phyloP scores from a whole-genome alignment of 1,139 yeast species.

The Candida sojae region DNA sequence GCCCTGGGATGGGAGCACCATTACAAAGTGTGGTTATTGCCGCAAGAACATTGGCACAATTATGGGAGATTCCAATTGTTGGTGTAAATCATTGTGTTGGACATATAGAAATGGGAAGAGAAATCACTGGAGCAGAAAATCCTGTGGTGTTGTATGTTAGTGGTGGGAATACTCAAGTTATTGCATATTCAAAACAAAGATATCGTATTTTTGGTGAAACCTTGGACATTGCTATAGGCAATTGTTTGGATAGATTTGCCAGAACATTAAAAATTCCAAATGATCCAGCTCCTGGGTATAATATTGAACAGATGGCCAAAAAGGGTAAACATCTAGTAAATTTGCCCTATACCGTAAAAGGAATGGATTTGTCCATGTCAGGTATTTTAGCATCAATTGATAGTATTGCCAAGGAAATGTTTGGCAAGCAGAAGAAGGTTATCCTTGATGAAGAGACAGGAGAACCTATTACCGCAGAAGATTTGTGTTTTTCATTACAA shows the following conservation, averaged over 20 bases:
- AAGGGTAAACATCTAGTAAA: constrained; percentile 68
- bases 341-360: constrained; percentile 94
- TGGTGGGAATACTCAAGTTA: constrained; percentile 98
- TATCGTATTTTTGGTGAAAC: constrained; percentile 98
- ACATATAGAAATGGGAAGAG: constrained; percentile 98
- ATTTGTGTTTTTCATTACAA: constrained; percentile 88
- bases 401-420: constrained; percentile 70
- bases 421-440: constrained; percentile 52
- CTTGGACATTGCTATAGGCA: constrained; percentile 94
- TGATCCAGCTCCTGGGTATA: constrained; percentile 96
- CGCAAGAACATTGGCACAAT: constrained; percentile 79
- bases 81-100: constrained; percentile 98
- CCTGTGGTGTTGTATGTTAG: constrained; percentile 96
- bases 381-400: constrained; percentile 90
- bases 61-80: constrained; percentile 83
- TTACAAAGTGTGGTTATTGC: constrained; percentile 90
- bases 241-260: constrained; percentile 94
- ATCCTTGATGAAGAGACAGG: constrained; percentile 53
- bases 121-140: constrained; percentile 90
- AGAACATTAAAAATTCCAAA: constrained; percentile 84
- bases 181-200: constrained; percentile 90
- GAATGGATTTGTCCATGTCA: constrained; percentile 97
- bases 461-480: constrained; percentile 71
- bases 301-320: constrained; percentile 92
- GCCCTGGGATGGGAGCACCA: constrained; percentile 99